Percentiles rank a stretch among this genome's conserved stretches.
These are phyloP conservation scores for Crithidia bombi DNA, from an alignment of 208 protist genomes.

Conservation along the genomic window DNA sequence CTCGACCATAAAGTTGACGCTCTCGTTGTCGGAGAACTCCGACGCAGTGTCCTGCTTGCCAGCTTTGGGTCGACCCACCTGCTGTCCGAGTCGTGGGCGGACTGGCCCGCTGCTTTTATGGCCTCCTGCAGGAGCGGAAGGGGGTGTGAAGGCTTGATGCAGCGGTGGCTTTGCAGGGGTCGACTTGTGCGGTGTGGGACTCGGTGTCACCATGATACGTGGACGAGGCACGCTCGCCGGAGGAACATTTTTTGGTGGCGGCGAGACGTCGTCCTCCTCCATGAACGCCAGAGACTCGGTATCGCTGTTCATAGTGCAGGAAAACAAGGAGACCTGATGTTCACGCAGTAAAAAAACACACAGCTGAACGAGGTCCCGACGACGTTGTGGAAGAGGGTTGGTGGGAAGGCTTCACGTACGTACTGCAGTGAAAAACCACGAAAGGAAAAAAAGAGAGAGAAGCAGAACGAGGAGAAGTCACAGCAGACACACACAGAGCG, in stretches of 20 bases:
- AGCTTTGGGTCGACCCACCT: background rate
- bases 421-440: no score
- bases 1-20: slow-evolving; percentile 33
- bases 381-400: slow-evolving; percentile 18
- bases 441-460: background rate
- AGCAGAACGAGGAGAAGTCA: background rate
- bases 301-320: slow-evolving; percentile 49
- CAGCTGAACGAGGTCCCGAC: no score
- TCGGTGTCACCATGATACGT: slow-evolving; percentile 14
- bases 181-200: background rate
- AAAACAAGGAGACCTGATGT: no score
- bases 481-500: background rate
- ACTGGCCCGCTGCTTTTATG: no score
- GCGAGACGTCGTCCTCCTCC: slow-evolving; percentile 29
- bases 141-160: slow-evolving; percentile 9
- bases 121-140: background rate
- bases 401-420: no score
- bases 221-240: background rate
- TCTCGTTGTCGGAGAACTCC: slow-evolving; percentile 35
- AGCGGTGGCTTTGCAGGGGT: slow-evolving; percentile 19
- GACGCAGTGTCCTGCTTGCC: slow-evolving; percentile 2
- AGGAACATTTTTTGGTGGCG: background rate
- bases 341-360: no score
- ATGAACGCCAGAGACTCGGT: slow-evolving; percentile 57
- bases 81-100: background rate